These are phyloP conservation scores for Eucalyptus melliodora DNA, from an alignment of 345 rosid species.

Conservation along the genomic window DNA sequence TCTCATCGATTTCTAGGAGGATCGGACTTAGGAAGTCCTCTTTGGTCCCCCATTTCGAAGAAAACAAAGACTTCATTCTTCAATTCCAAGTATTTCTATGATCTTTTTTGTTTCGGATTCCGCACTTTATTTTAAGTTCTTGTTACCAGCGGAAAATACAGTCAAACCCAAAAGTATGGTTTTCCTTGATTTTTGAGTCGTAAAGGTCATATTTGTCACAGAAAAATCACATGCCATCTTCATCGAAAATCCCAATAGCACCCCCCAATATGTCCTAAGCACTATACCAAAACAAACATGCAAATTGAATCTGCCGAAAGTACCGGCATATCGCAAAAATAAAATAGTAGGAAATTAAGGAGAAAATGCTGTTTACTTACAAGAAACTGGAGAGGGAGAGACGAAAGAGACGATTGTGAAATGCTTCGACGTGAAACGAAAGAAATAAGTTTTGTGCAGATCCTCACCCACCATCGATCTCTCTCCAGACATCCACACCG, in stretches of 20 bases:
- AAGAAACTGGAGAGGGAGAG: neutral
- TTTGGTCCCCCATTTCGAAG: neutral
- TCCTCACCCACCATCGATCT: neutral
- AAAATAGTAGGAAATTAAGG: neutral
- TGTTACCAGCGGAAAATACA: neutral
- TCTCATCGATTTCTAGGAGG: neutral
- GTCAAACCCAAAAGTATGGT: neutral
- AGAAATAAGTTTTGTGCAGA: neutral
- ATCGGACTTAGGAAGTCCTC: neutral
- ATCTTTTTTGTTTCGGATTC: neutral
- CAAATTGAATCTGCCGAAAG: neutral
- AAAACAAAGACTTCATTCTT: neutral
- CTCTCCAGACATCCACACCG: neutral
- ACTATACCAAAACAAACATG: neutral
- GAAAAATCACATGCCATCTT: neutral
- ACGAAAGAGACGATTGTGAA: neutral
- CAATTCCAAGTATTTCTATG: neutral
- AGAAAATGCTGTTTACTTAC: neutral
- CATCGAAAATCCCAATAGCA: neutral
- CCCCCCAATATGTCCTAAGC: neutral
- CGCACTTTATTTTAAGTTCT: neutral
- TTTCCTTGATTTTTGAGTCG: neutral
- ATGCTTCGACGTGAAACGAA: neutral
- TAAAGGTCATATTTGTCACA: neutral
- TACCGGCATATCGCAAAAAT: neutral